Percentiles rank a stretch among this genome's conserved stretches.
Conservation (phyloP, 805 yeast genomes). For the Metschnikowia chrysomelidarum region DNA sequence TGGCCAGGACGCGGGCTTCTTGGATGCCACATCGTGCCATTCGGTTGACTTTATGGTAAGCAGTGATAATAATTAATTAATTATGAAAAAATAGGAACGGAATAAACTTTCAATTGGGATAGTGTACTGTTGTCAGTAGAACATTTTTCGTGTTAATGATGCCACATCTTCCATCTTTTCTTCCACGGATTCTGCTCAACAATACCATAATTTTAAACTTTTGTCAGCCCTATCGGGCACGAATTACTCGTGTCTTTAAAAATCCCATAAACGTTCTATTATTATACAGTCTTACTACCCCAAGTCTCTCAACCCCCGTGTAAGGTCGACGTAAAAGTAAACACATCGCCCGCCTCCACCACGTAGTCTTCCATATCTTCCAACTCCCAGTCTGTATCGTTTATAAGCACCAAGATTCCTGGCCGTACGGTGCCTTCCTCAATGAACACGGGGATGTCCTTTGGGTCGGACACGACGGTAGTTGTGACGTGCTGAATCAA, state of each 20-base stretch:
- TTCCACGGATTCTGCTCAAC: too few relatives aligned
- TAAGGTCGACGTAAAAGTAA: constrained; percentile 87
- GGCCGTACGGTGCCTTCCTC: constrained; percentile 85
- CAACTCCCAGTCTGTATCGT: constrained; percentile 96
- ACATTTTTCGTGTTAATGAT: too few relatives aligned
- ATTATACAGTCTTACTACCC: not conserved
- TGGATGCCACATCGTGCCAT: constrained; percentile 62
- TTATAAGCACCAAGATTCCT: constrained; percentile 86
- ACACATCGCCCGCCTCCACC: constrained; percentile 71
- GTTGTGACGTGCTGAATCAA: constrained; percentile 54
- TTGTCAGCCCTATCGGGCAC: too few relatives aligned
- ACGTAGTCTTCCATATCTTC: constrained; percentile 84
- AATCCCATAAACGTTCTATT: not conserved
- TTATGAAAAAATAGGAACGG: too few relatives aligned
- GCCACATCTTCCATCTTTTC: too few relatives aligned
- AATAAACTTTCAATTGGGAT: too few relatives aligned
- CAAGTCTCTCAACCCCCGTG: constrained; percentile 73
- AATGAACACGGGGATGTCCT: constrained; percentile 70
- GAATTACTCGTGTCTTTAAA: not conserved
- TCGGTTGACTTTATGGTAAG: too few relatives aligned
- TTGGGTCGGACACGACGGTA: constrained; percentile 55
- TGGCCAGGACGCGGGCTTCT: constrained; percentile 72
- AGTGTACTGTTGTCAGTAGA: too few relatives aligned
- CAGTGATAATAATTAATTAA: too few relatives aligned
- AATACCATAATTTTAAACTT: too few relatives aligned